Evolutionary conservation across 2,329 filamentous ascomycete genomes (phyloP).

Genomic region (Cladosporium phlei): DNA sequence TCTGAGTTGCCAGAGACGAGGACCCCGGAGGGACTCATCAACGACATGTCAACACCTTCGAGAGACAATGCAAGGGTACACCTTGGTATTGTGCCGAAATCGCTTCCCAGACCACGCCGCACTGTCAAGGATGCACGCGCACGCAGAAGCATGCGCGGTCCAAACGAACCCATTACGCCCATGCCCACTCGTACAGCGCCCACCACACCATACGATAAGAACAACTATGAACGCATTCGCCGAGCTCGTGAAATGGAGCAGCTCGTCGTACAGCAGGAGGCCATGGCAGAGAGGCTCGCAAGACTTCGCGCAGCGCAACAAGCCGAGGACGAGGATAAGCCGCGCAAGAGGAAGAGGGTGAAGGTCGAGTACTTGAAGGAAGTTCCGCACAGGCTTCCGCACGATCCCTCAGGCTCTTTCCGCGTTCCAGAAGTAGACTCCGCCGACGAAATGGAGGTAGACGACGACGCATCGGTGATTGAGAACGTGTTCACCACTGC

Average conservation of each 20-base stretch:
- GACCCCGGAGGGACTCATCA: no score
- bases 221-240: slow-evolving; percentile 26
- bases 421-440: slow-evolving; percentile 28
- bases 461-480: slow-evolving; percentile 17
- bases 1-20: slow-evolving; percentile 4
- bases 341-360: slow-evolving; percentile 27
- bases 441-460: slow-evolving; percentile 33
- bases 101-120: slow-evolving; percentile 3
- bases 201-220: slow-evolving; percentile 21
- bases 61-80: not conserved
- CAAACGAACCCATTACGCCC: not conserved
- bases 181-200: slow-evolving; percentile 15
- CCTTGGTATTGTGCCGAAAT: not conserved
- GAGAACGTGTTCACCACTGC: slow-evolving; percentile 1
- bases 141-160: not conserved
- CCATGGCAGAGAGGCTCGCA: slow-evolving; percentile 21
- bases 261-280: slow-evolving; percentile 20
- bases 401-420: slow-evolving; percentile 28
- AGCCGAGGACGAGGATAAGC: slow-evolving; percentile 17
- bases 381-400: slow-evolving; percentile 30
- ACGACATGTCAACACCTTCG: slow-evolving; percentile 3
- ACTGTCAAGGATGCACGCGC: slow-evolving; percentile 10
- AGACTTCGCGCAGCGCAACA: slow-evolving; percentile 20
- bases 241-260: slow-evolving; percentile 23
- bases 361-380: slow-evolving; percentile 28